phyloP scores from a whole-genome alignment of 352 stramenopile genomes.

The Pythium rhizo-oryzae region DNA sequence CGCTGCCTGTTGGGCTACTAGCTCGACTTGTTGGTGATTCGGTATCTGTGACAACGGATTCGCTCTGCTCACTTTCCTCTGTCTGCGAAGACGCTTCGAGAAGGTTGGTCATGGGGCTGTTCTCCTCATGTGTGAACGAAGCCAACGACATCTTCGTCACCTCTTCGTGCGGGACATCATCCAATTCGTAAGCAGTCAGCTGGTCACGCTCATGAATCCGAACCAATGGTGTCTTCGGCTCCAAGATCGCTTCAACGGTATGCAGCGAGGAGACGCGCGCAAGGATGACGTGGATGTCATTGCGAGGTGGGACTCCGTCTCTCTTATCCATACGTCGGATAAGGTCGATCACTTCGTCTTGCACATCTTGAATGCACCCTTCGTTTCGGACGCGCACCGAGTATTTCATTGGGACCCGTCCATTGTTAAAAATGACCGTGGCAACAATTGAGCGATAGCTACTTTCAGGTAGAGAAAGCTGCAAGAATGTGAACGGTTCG shows the following conservation, averaged over 20 bases:
- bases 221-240: slow-evolving; percentile 57
- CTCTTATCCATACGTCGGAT: slow-evolving; percentile 38
- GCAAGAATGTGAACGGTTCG: slow-evolving; percentile 92
- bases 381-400: slow-evolving; percentile 70
- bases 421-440: slow-evolving; percentile 83
- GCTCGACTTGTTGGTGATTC: slow-evolving; percentile 15
- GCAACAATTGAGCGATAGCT: slow-evolving; percentile 70
- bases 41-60: slow-evolving; percentile 4
- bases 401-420: slow-evolving; percentile 73
- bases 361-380: slow-evolving; percentile 64
- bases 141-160: slow-evolving; percentile 2
- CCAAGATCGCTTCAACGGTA: slow-evolving; percentile 68
- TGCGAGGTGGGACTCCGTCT: slow-evolving; percentile 16
- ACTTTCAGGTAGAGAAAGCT: slow-evolving; percentile 82
- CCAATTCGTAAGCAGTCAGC: slow-evolving; percentile 71
- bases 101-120: not conserved
- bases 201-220: slow-evolving; percentile 82
- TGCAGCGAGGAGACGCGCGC: slow-evolving; percentile 60
- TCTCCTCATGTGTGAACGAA: slow-evolving; percentile 7
- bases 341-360: slow-evolving; percentile 54
- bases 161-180: slow-evolving; percentile 29
- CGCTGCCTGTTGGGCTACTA: slow-evolving; percentile 16
- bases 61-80: slow-evolving; percentile 22
- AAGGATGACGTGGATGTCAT: slow-evolving; percentile 45
- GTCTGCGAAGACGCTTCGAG: slow-evolving; percentile 10